Evolutionary conservation across 768 basidiomycete genomes (phyloP), one percentile per base, ranked within the genome.

Genomic region (Peribolospora baueri): DNA sequence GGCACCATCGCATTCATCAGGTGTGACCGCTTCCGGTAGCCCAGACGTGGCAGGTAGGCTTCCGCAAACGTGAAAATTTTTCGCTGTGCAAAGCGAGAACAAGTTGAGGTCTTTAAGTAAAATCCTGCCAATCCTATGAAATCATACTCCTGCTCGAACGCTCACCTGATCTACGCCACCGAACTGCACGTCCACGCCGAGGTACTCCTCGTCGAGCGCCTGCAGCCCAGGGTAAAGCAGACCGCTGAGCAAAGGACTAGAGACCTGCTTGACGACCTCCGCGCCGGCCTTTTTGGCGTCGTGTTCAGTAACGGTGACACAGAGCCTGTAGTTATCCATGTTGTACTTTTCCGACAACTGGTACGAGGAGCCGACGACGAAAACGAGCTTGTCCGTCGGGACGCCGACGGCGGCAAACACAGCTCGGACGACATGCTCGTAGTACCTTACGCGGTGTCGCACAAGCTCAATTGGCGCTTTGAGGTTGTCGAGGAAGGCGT

Each of bases 21-120:
- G 67, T 98, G 93, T 0, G 90, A 84, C 42, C 91, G 85, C 68
- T 93, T 95, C 53, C 72, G 70, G 71, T 95, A 97, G 42, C 91
- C 93, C 41, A 97, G 75, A 58, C 77, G 75, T 4, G 93, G 93
- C 53, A 98, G 81, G 75, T 88, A 90, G 62, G 82, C 76, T 66
- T 97, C 90, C 5, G 93, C 90, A 63, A 91, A 91, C 14, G 87
- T 95, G 69, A 98, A 98, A 65, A 97, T 95, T 71, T 97, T 97
- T 56, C 91, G 79, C 86, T 91, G 65, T 25, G n/a, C 50, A 7
- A 40, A 14, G 8, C 42, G 38, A 2, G 11, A 50, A 40, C 60
- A 51, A 50, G 46, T 55, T 41, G 38, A 11, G 37, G 46, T 38
- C 47, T 51, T 46, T 3, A n/a, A 11, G 53, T 51, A 51, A 6